These are phyloP conservation scores for Fusarium subtropicale DNA, from an alignment of 2,329 filamentous ascomycete genomes.

Conservation along the genomic window DNA sequence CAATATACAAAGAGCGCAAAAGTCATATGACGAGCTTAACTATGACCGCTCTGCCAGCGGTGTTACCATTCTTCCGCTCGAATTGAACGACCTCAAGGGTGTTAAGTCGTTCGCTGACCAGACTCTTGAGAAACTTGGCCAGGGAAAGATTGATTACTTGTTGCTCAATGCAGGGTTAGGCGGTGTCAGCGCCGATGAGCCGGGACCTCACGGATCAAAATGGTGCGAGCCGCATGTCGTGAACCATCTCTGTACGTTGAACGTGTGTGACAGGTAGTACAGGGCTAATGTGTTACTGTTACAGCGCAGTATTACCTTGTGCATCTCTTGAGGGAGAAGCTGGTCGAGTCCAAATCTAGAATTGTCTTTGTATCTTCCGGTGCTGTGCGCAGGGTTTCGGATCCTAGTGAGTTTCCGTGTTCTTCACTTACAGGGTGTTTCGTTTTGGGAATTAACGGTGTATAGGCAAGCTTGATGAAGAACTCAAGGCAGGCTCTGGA, in stretches of 20 bases:
- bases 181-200: conserved; percentile 51
- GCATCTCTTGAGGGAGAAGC: conserved; percentile 61
- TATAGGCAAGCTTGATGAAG: conserved; percentile 53
- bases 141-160: conserved; percentile 60
- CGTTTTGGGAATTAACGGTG: conserved; percentile 1
- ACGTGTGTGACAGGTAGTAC: background rate
- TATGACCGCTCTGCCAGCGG: conserved; percentile 56
- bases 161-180: conserved; percentile 62
- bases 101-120: conserved; percentile 62
- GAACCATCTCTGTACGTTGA: conserved; percentile 62
- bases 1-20: conserved; percentile 55
- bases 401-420: conserved; percentile 49
- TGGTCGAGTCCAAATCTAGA: conserved; percentile 59
- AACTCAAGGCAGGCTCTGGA: conserved; percentile 56
- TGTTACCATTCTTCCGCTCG: conserved; percentile 61
- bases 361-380: conserved; percentile 65
- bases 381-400: conserved; percentile 56
- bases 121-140: conserved; percentile 56
- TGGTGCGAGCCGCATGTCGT: conserved; percentile 65
- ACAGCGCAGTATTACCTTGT: conserved; percentile 66
- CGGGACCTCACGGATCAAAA: conserved; percentile 56
- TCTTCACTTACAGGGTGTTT: rapidly evolving
- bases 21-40: conserved; percentile 56
- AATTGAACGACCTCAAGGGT: conserved; percentile 58
- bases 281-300: conserved; percentile 13